Evolutionary conservation across 495 filamentous ascomycete species (phyloP).

Genomic region (Oidiodendron maius): DNA sequence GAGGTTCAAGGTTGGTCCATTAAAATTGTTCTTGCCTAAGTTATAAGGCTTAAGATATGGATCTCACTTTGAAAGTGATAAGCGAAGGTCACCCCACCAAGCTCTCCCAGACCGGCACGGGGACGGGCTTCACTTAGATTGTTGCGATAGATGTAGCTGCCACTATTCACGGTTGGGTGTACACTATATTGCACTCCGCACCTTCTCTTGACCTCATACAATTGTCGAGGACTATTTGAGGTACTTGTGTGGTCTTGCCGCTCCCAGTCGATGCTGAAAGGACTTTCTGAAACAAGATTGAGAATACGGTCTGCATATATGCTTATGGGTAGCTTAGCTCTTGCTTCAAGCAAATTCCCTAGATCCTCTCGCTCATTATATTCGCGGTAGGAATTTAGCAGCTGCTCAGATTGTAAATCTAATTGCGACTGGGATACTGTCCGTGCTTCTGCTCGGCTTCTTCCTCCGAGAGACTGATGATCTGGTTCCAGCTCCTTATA

Average conservation of each 20-base stretch:
- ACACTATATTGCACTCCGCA: conserved; percentile 61
- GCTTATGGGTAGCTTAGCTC: conserved; percentile 66
- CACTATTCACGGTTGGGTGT: conserved; percentile 87
- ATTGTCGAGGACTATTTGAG: conserved; percentile 75
- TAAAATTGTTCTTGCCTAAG: too few relatives aligned
- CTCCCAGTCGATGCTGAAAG: conserved; percentile 83
- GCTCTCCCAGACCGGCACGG: too few relatives aligned
- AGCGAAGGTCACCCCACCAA: too few relatives aligned
- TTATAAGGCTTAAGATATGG: too few relatives aligned
- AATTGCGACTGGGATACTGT: too few relatives aligned
- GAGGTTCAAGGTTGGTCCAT: too few relatives aligned
- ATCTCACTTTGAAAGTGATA: too few relatives aligned
- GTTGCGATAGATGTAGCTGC: conserved; percentile 85
- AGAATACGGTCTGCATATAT: conserved; percentile 63
- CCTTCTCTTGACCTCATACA: conserved; percentile 38
- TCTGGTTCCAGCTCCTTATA: too few relatives aligned
- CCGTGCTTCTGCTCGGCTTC: too few relatives aligned
- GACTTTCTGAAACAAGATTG: conserved; percentile 52
- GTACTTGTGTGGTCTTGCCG: conserved; percentile 93
- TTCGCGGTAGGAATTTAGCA: neutral
- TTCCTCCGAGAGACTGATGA: too few relatives aligned
- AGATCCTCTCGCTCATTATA: neutral
- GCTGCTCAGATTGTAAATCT: neutral
- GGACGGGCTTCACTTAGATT: too few relatives aligned
- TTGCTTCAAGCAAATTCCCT: neutral